These are phyloP conservation scores for Houttuynia cordata DNA, from an alignment of 164 flowering plant species.

Conservation along the genomic window DNA sequence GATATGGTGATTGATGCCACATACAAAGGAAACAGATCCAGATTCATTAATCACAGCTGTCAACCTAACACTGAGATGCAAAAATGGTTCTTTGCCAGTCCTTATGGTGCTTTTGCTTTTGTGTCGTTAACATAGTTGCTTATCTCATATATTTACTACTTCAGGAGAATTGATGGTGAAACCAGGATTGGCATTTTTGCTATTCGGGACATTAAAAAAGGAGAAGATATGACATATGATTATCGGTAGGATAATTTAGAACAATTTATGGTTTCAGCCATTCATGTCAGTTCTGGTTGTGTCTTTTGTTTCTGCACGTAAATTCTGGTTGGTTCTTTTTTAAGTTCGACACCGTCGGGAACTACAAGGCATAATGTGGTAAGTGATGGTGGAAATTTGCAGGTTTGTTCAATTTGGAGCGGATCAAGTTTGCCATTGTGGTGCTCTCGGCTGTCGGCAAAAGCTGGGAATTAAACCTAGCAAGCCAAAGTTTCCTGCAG, in stretches of 20 bases:
- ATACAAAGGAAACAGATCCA: conserved; percentile 90
- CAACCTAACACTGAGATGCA: conserved; percentile 98
- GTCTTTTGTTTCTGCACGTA: too few relatives aligned
- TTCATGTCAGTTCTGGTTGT: too few relatives aligned
- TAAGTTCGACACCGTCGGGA: neutral
- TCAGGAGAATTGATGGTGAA: conserved; percentile 90
- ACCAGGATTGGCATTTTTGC: conserved; percentile 99
- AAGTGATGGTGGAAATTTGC: conserved; percentile 23
- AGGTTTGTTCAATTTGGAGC: conserved; percentile 99
- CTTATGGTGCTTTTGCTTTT: neutral
- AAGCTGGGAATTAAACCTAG: conserved; percentile 81
- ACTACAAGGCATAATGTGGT: too few relatives aligned
- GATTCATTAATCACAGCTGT: conserved; percentile 98
- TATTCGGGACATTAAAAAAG: conserved; percentile 65
- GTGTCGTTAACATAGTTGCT: neutral
- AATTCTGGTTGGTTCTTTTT: neutral
- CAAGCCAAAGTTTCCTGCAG: conserved; percentile 65
- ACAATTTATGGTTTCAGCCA: neutral
- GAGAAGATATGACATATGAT: conserved; percentile 91
- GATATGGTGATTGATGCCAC: conserved; percentile 99
- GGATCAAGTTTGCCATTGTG: conserved; percentile 97
- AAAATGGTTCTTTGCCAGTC: conserved; percentile 54
- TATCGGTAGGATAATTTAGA: conserved; percentile 60
- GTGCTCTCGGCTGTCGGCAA: conserved; percentile 66
- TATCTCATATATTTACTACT: conserved; percentile 6